These are phyloP conservation scores for Neophaeococcomyces mojaviensis DNA, from an alignment of 2,329 filamentous ascomycete genomes.

Conservation along the genomic window DNA sequence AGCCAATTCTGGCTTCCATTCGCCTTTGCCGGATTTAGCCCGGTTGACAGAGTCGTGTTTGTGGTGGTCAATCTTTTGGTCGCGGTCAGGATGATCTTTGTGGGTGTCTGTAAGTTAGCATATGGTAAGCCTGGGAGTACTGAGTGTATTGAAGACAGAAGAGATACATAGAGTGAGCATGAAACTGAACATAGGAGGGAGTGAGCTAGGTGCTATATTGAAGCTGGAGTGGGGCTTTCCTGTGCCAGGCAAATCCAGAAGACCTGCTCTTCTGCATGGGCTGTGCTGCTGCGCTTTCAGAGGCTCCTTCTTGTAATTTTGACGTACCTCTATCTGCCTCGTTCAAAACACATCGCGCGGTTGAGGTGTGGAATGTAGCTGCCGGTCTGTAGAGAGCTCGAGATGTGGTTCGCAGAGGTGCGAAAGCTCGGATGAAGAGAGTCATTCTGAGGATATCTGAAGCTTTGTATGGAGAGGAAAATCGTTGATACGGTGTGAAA, in stretches of 20 bases:
- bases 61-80: slow-evolving; percentile 19
- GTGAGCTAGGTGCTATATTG: too few species aligned
- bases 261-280: too few species aligned
- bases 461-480: not conserved
- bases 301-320: not conserved
- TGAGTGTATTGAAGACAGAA: not conserved
- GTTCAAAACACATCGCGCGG: slow-evolving; percentile 1
- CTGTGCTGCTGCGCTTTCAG: too few species aligned
- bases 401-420: slow-evolving; percentile 2
- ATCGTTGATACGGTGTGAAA: not conserved
- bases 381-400: slow-evolving; percentile 7
- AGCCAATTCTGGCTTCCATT: slow-evolving; percentile 23
- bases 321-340: slow-evolving; percentile 8
- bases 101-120: slow-evolving; percentile 2
- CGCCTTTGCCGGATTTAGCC: slow-evolving; percentile 20
- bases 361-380: slow-evolving; percentile 7
- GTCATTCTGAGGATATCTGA: not conserved
- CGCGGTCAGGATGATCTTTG: slow-evolving; percentile 17
- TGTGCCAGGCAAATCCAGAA: too few species aligned
- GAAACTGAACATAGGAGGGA: too few species aligned
- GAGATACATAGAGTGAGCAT: not conserved
- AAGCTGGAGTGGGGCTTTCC: too few species aligned
- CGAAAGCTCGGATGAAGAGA: slow-evolving; percentile 1
- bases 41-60: slow-evolving; percentile 18
- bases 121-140: not conserved